A percentile compares a stretch with the other conserved stretches of the same genome.
Conservation (phyloP, 148 eudicot species). For the Fagopyrum homotropicum region DNA sequence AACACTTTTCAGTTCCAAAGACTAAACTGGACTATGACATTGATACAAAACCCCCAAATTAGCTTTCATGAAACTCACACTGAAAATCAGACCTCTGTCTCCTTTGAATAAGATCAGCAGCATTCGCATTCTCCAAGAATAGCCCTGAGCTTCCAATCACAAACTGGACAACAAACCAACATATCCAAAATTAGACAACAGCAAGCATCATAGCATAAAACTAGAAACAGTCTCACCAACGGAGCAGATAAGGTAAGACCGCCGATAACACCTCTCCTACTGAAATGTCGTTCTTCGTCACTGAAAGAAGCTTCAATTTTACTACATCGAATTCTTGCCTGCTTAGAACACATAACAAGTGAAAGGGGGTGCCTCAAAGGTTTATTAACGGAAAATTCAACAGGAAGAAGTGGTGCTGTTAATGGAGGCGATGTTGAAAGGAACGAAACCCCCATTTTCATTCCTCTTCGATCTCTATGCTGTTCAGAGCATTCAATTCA, state of each 20-base stretch:
- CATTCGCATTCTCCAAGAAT: conserved; percentile 57
- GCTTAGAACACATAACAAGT: not conserved
- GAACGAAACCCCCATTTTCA: too few species aligned
- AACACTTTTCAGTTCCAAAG: conserved; percentile 15
- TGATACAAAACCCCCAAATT: not conserved
- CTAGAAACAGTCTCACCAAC: conserved; percentile 30
- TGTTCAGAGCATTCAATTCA: too few species aligned
- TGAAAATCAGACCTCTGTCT: conserved; percentile 87
- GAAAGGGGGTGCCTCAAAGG: too few species aligned
- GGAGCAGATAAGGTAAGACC: conserved; percentile 50
- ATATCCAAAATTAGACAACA: conserved; percentile 38
- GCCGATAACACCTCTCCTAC: conserved; percentile 56
- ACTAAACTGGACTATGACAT: not conserved
- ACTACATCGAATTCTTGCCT: conserved; percentile 45
- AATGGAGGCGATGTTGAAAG: too few species aligned
- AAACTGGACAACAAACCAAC: conserved; percentile 36
- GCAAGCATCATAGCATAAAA: not conserved
- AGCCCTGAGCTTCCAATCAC: conserved; percentile 49
- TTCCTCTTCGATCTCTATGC: too few species aligned
- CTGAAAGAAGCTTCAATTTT: conserved; percentile 30
- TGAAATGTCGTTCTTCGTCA: conserved; percentile 28
- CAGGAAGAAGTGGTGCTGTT: too few species aligned
- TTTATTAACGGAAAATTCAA: too few species aligned
- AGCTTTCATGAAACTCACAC: conserved; percentile 33
- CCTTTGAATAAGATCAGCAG: conserved; percentile 88